A percentile compares a stretch with the other conserved stretches of the same genome.
These are phyloP conservation scores for Melaleuca quinquenervia DNA, from an alignment of 345 rosid genomes.

Conservation along the genomic window DNA sequence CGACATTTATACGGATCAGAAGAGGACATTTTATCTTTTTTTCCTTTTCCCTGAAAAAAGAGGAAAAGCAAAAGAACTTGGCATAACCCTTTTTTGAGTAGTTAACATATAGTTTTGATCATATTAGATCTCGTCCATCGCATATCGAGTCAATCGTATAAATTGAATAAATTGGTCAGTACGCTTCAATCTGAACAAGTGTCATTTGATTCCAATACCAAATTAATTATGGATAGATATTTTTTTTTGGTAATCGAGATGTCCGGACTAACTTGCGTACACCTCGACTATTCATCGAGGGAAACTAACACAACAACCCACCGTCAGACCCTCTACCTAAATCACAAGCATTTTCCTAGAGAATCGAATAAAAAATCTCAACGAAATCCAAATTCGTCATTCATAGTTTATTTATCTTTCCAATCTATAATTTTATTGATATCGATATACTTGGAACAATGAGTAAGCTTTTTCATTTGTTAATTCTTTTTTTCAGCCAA, in stretches of 20 bases:
- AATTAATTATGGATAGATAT: fast-evolving
- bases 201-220: not conserved
- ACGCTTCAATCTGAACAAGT: fast-evolving
- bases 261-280: too few species aligned
- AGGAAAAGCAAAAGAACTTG: too few species aligned
- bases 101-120: not conserved
- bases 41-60: too few species aligned
- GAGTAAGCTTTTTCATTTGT: not conserved
- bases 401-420: not conserved
- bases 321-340: too few species aligned
- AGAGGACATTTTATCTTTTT: not conserved
- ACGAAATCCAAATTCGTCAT: too few species aligned
- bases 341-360: too few species aligned
- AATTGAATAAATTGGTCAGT: not conserved
- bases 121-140: not conserved
- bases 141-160: not conserved
- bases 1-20: not conserved
- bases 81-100: not conserved
- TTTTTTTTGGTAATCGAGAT: too few species aligned
- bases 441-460: not conserved
- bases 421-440: not conserved
- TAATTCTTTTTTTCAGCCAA: not conserved
- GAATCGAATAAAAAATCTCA: too few species aligned
- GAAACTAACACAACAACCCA: too few species aligned
- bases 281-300: too few species aligned